Conservation (phyloP, 352 stramenopile species). For the Globisporangium barbulae region DNA sequence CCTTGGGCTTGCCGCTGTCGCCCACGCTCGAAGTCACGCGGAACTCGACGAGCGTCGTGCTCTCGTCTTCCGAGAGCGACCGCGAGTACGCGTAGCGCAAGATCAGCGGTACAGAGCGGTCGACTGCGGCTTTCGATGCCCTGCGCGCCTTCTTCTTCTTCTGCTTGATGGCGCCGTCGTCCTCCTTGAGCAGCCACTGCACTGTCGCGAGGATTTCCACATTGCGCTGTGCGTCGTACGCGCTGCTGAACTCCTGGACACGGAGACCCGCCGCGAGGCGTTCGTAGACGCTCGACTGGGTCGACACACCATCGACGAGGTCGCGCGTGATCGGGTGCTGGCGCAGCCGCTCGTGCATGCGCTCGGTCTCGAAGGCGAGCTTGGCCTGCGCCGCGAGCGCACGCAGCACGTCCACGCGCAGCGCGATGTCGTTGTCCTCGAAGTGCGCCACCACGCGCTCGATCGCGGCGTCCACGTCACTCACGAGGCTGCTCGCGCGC, state of each 20-base stretch:
- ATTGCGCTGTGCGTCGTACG: slow-evolving; percentile 63
- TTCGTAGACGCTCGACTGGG: slow-evolving; percentile 44
- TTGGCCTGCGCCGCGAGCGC: slow-evolving; percentile 51
- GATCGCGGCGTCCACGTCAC: slow-evolving; percentile 58
- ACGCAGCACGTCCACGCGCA: slow-evolving; percentile 68
- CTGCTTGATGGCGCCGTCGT: slow-evolving; percentile 10
- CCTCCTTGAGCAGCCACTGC: slow-evolving; percentile 40
- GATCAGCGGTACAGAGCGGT: slow-evolving; percentile 28
- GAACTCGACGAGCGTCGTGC: slow-evolving; percentile 54
- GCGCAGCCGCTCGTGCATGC: slow-evolving; percentile 49
- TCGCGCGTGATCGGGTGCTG: slow-evolving; percentile 65
- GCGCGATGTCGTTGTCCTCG: slow-evolving; percentile 58
- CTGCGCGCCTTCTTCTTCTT: slow-evolving; percentile 32
- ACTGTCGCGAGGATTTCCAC: slow-evolving; percentile 55
- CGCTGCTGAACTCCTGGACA: slow-evolving; percentile 57
- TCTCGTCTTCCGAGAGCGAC: slow-evolving; percentile 19
- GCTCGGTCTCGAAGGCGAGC: slow-evolving; percentile 66
- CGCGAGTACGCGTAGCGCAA: slow-evolving; percentile 55
- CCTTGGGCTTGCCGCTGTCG: slow-evolving; percentile 29
- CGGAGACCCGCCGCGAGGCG: slow-evolving; percentile 33
- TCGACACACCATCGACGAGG: slow-evolving; percentile 48
- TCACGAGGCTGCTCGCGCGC: slow-evolving; percentile 57
- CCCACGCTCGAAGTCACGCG: slow-evolving; percentile 38
- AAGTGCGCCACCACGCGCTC: slow-evolving; percentile 74
- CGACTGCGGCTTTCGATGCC: slow-evolving; percentile 29